Base-by-base conservation (phyloP, 2,329 filamentous ascomycete species). In the Aspergillus melleus region DNA sequence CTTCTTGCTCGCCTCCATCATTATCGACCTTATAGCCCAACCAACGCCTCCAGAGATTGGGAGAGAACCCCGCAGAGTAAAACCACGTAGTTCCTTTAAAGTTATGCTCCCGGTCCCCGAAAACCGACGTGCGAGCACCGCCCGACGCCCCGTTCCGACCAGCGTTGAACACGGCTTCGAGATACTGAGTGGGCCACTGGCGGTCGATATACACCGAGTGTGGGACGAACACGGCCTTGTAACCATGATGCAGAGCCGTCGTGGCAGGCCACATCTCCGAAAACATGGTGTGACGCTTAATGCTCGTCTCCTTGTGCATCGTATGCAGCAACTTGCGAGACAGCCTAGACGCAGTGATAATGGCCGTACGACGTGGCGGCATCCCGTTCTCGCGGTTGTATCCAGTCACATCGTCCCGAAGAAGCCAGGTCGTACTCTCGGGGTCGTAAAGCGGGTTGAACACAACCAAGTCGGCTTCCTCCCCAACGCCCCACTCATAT, bases 231-330 rank as follows among this genome's bases (percentile, higher is more conserved):
- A 97, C 92, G 42, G 91, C 92, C 79, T 97, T 98, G 78, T 91
- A 88, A 11, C 94, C 94, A 73, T 97, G 93, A 61, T 97, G 93
- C 10, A 98, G 83, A 1, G 93, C 91, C 1, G 91, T 88, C 0
- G 90, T 95, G 1, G 89, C 89, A 0, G 93, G 91, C 92, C 92
- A 97, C 93, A 97, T 97, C 76, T 98, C 94, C 0, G 92, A 91
- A 74, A 96, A 96, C 80, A 95, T 96, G 64, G 91, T 90, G 76
- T 96, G 90, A 68, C 92, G 93, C 71, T 89, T 88, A 69, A 91
- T 85, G 30, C 88, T 87, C 4, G 93, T 96, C 79, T 96, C 92
- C 57, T 87, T 85, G 80, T 98, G 94, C 94, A 98, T 98, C 19
- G 89, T 89, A 62, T 88, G 81, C 14, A 98, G 83, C 52, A 97